Percentiles rank a stretch among this genome's conserved stretches.
phyloP scores from a whole-genome alignment of 768 basidiomycete genomes.

The Phanerochaete sordida region DNA sequence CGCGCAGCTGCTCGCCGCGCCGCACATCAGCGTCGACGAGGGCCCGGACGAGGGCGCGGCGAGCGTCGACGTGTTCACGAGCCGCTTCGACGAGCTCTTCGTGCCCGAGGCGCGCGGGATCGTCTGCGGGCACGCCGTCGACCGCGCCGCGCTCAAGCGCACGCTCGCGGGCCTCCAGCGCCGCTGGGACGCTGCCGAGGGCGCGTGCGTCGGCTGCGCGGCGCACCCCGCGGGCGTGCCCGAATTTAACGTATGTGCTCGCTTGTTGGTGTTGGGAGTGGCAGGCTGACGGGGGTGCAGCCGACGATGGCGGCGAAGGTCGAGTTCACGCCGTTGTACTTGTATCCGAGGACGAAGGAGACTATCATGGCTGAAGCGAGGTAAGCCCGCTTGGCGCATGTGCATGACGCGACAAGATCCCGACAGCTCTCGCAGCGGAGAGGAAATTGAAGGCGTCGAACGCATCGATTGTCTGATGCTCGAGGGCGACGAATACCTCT shows the following conservation, averaged over 20 bases:
- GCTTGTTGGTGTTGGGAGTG: not conserved
- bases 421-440: not conserved
- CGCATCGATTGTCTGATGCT: conserved; percentile 7
- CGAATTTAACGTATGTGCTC: conserved; percentile 1
- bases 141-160: conserved; percentile 11
- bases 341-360: conserved; percentile 5
- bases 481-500: conserved; percentile 3
- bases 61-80: conserved; percentile 14
- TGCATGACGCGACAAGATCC: not conserved
- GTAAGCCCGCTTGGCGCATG: not conserved
- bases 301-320: conserved; percentile 8
- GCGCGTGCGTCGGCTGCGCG: not conserved
- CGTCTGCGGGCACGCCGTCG: conserved; percentile 4
- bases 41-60: not conserved
- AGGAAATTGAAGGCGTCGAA: not conserved
- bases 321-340: conserved; percentile 12
- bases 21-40: not conserved
- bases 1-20: not conserved
- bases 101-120: conserved; percentile 8
- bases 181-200: conserved; percentile 12
- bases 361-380: conserved; percentile 10
- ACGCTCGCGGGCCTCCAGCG: conserved; percentile 10
- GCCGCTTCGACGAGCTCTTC: conserved; percentile 9
- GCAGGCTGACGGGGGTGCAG: not conserved
- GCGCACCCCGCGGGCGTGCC: not conserved